Evolutionary conservation across 2,329 filamentous ascomycete species (phyloP).

Genomic region (Calonectria montana): DNA sequence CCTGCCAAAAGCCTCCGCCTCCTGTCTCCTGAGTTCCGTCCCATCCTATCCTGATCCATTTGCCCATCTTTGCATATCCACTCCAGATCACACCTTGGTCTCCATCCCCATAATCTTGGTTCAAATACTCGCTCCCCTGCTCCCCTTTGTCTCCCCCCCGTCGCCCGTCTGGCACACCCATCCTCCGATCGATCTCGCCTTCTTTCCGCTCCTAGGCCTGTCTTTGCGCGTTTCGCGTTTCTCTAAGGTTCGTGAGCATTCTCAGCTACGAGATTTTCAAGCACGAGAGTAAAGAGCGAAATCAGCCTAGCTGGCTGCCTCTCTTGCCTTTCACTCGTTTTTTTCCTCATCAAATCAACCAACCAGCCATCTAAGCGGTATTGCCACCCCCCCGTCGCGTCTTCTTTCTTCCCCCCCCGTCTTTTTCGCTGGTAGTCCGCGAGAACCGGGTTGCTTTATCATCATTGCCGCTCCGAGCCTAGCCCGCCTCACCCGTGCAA

Average conservation of each 20-base stretch:
- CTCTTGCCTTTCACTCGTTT: slow-evolving; percentile 27
- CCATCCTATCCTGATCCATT: slow-evolving; percentile 45
- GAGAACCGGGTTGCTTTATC: slow-evolving; percentile 52
- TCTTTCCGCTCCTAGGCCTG: slow-evolving; percentile 40
- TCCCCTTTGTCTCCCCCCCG: slow-evolving; percentile 46
- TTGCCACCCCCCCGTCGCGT: slow-evolving; percentile 41
- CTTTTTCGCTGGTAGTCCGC: slow-evolving; percentile 41
- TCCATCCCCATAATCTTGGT: slow-evolving; percentile 47
- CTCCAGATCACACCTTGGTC: slow-evolving; percentile 48
- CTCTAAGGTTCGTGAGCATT: slow-evolving; percentile 33
- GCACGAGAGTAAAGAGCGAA: slow-evolving; percentile 9
- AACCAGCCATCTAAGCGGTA: slow-evolving; percentile 43
- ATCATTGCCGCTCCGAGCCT: slow-evolving; percentile 56
- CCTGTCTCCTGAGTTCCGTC: slow-evolving; percentile 37
- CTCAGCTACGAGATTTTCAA: slow-evolving; percentile 28
- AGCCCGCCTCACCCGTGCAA: slow-evolving; percentile 61
- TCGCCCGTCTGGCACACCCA: slow-evolving; percentile 44
- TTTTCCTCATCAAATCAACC: slow-evolving; percentile 4
- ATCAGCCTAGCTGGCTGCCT: slow-evolving; percentile 25
- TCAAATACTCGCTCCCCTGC: slow-evolving; percentile 50
- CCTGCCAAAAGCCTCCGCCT: slow-evolving; percentile 43
- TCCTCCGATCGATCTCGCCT: slow-evolving; percentile 45
- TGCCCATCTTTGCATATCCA: slow-evolving; percentile 50
- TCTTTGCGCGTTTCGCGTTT: slow-evolving; percentile 30
- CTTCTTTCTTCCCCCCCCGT: slow-evolving; percentile 36